A percentile compares a stretch with the other conserved stretches of the same genome.
phyloP scores from a whole-genome alignment of 2,329 filamentous ascomycete genomes.

The Aspergillus niger region DNA sequence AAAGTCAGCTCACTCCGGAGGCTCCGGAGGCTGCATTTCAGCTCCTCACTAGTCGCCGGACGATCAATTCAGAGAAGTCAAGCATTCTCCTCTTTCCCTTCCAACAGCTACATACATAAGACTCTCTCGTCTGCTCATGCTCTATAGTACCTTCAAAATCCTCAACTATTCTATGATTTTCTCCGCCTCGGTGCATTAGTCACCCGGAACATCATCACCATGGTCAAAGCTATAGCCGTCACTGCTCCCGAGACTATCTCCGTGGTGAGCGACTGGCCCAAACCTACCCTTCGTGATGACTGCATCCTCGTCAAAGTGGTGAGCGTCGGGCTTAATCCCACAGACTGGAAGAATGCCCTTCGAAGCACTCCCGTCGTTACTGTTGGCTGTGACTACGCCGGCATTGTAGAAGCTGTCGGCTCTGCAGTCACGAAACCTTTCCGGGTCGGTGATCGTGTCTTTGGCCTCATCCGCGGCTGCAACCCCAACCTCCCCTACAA shows the following conservation, averaged over 20 bases:
- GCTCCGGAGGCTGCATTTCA: too few relatives aligned
- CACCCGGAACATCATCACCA: not conserved
- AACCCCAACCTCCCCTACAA: conserved; percentile 20
- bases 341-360: conserved; percentile 1
- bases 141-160: too few relatives aligned
- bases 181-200: too few relatives aligned
- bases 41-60: too few relatives aligned
- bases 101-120: too few relatives aligned
- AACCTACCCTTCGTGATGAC: not conserved
- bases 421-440: conserved; percentile 48
- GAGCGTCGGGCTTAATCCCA: conserved; percentile 1
- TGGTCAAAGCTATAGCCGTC: not conserved
- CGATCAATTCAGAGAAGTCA: too few relatives aligned
- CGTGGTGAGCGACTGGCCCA: not conserved
- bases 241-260: not conserved
- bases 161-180: too few relatives aligned
- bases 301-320: not conserved
- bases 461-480: conserved; percentile 38
- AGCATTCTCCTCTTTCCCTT: too few relatives aligned
- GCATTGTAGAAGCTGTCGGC: conserved; percentile 39
- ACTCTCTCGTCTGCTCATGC: too few relatives aligned
- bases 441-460: conserved; percentile 55
- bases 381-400: conserved; percentile 3
- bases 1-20: too few relatives aligned
- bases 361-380: not conserved